A percentile compares a stretch with the other conserved stretches of the same genome.
Evolutionary conservation across 1,139 yeast species (phyloP).

Genomic region (Saccharomyces hybrid): DNA sequence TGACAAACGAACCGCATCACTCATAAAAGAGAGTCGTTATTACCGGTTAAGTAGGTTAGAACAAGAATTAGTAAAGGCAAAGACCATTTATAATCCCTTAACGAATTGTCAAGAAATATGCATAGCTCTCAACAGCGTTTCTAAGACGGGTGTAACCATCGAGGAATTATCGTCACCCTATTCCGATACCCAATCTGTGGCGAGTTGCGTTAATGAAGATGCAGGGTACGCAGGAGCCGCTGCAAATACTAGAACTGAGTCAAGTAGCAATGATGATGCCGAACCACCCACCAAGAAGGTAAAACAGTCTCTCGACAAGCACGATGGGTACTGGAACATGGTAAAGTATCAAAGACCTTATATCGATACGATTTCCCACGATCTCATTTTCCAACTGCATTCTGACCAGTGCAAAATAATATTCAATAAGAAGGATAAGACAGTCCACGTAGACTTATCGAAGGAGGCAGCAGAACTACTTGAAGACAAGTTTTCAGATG

Average conservation of each 20-base stretch:
- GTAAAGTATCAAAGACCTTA: constrained; percentile 49
- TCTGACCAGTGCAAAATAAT: constrained; percentile 22
- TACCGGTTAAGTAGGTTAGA: constrained; percentile 68
- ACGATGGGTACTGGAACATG: constrained; percentile 20
- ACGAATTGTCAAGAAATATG: constrained; percentile 46
- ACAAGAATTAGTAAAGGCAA: constrained; percentile 50
- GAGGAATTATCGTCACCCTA: background rate
- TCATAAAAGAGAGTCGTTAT: constrained; percentile 63
- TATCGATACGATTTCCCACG: constrained; percentile 43
- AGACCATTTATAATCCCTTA: constrained; percentile 45
- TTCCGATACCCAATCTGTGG: background rate
- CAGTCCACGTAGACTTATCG: constrained; percentile 26
- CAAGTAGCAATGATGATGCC: background rate
- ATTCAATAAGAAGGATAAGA: constrained; percentile 27
- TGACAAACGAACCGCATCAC: constrained; percentile 42
- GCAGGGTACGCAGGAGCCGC: background rate
- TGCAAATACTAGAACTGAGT: too few relatives aligned
- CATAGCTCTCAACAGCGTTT: constrained; percentile 42
- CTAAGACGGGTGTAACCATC: constrained; percentile 32
- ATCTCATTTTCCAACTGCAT: constrained; percentile 50
- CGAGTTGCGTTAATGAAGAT: background rate
- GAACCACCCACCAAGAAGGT: constrained; percentile 8
- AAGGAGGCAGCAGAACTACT: constrained; percentile 30
- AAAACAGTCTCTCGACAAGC: constrained; percentile 3
- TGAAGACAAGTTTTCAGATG: constrained; percentile 18